phyloP scores from a whole-genome alignment of 352 stramenopile species.

The Phytophthora capsici region DNA sequence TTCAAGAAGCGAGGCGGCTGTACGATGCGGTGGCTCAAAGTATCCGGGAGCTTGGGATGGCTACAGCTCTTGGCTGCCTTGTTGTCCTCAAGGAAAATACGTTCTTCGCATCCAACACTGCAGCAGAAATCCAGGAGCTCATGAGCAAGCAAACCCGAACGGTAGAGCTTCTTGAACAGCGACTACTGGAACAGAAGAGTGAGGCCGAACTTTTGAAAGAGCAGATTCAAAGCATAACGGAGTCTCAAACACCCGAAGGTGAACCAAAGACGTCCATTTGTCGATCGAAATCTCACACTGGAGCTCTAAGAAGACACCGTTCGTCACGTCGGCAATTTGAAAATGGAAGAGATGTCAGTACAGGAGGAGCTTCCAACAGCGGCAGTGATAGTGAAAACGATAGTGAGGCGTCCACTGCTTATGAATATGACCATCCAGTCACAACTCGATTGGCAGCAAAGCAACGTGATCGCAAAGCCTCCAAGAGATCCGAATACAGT shows the following conservation, averaged over 20 bases:
- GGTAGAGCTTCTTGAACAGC: constrained; percentile 59
- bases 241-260: constrained; percentile 2
- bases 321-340: constrained; percentile 10
- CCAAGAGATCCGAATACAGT: constrained; percentile 25
- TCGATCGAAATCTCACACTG: constrained; percentile 42
- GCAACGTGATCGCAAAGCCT: constrained; percentile 4
- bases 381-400: constrained; percentile 58
- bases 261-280: constrained; percentile 23
- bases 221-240: constrained; percentile 41
- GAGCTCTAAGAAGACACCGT: constrained; percentile 16
- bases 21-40: constrained; percentile 45
- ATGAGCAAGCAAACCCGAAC: constrained; percentile 61
- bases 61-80: constrained; percentile 61
- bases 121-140: constrained; percentile 65
- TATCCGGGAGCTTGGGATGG: constrained; percentile 53
- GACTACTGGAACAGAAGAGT: constrained; percentile 61
- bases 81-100: constrained; percentile 72
- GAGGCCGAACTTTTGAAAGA: constrained; percentile 59
- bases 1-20: constrained; percentile 37
- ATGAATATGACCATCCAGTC: constrained; percentile 29
- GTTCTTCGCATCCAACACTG: constrained; percentile 67
- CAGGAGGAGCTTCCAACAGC: constrained; percentile 24
- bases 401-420: constrained; percentile 43
- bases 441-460: constrained; percentile 8
- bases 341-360: constrained; percentile 19